Evolutionary conservation across 2,329 filamentous ascomycete genomes (phyloP).

Genomic region (Sporothrix globosa): DNA sequence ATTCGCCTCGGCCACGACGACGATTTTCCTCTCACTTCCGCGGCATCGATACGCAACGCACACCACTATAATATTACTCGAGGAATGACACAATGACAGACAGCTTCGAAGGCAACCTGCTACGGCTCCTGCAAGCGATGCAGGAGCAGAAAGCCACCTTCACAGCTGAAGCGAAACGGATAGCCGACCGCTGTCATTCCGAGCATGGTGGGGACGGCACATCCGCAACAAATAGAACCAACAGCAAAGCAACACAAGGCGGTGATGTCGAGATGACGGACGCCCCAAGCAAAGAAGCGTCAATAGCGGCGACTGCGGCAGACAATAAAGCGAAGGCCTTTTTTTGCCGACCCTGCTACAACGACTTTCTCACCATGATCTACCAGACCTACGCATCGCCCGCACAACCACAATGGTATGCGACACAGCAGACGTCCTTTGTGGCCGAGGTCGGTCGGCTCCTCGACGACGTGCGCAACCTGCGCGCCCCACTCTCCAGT

Average conservation of each 20-base stretch:
- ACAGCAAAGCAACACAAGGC: background rate
- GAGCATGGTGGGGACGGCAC: constrained; percentile 24
- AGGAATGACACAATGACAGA: constrained; percentile 26
- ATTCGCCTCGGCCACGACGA: background rate
- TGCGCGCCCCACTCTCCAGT: constrained; percentile 48
- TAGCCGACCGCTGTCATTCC: constrained; percentile 26
- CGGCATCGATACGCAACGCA: background rate
- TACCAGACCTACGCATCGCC: constrained; percentile 47
- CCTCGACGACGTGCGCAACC: constrained; percentile 53
- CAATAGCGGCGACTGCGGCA: constrained; percentile 33
- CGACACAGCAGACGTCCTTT: constrained; percentile 50
- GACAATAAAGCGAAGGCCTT: constrained; percentile 24
- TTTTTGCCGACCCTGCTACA: constrained; percentile 55
- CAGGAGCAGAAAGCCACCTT: constrained; percentile 32
- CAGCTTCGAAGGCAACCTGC: constrained; percentile 29
- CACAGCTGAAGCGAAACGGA: background rate
- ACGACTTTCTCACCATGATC: constrained; percentile 52
- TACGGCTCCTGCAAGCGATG: constrained; percentile 31
- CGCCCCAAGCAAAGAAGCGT: background rate
- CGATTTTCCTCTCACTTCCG: background rate
- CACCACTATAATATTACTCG: background rate
- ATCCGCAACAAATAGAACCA: background rate
- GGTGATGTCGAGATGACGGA: constrained; percentile 45
- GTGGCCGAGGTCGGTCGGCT: constrained; percentile 54
- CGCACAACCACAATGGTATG: constrained; percentile 56